Conservation (phyloP, 768 basidiomycete species). For the Cantharellus anzutake region DNA sequence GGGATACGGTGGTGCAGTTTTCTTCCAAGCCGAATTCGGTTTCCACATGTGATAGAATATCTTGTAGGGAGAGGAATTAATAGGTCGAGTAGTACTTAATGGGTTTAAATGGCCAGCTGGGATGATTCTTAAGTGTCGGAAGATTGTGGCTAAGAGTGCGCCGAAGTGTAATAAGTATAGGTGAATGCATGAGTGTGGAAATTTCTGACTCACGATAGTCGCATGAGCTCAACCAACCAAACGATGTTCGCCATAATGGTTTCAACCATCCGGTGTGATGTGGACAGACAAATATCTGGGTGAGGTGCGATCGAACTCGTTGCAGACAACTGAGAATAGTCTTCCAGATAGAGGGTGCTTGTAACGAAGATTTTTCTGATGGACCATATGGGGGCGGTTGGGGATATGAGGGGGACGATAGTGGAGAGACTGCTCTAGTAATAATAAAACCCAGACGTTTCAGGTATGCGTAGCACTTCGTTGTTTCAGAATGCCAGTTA, state of each 20-base stretch:
- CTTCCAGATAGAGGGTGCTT: neutral
- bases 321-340: neutral
- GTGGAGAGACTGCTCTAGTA: slow-evolving; percentile 47
- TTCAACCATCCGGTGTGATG: neutral
- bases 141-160: slow-evolving; percentile 36
- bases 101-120: slow-evolving; percentile 40
- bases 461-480: slow-evolving; percentile 79
- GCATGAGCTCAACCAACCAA: neutral
- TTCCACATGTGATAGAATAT: slow-evolving; percentile 88
- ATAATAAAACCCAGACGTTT: slow-evolving; percentile 83
- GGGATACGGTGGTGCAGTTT: slow-evolving; percentile 53
- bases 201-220: neutral
- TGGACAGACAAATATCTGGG: neutral
- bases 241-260: neutral
- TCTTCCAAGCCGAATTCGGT: slow-evolving; percentile 69
- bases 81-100: slow-evolving; percentile 19
- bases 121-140: slow-evolving; percentile 50
- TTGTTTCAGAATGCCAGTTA: neutral
- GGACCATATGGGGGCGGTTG: slow-evolving; percentile 21
- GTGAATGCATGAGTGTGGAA: neutral
- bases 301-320: neutral
- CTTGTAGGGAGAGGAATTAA: slow-evolving; percentile 38
- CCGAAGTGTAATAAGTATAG: neutral
- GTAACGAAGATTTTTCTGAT: neutral
- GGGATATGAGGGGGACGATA: slow-evolving; percentile 29